These are phyloP conservation scores for Tolypocladium tundrense DNA, from an alignment of 2,329 filamentous ascomycete genomes.

Conservation along the genomic window DNA sequence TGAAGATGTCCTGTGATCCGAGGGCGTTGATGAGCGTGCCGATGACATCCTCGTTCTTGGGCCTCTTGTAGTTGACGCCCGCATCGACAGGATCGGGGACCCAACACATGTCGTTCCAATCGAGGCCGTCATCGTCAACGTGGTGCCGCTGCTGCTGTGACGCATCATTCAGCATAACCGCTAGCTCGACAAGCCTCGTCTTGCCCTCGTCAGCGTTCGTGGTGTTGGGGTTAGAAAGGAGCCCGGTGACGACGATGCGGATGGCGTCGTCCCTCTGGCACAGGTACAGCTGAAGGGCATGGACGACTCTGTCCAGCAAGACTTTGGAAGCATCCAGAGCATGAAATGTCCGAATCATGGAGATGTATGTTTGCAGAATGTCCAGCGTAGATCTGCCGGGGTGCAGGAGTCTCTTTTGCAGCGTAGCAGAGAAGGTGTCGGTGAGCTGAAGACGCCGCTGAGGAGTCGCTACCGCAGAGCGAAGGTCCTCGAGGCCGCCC, in stretches of 20 bases:
- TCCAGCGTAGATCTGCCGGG: slow-evolving; percentile 66
- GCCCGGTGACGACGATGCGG: slow-evolving; percentile 63
- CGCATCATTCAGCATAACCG: slow-evolving; percentile 53
- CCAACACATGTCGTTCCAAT: slow-evolving; percentile 92
- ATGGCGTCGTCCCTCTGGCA: slow-evolving; percentile 70
- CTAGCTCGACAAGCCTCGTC: slow-evolving; percentile 55
- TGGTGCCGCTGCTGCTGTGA: slow-evolving; percentile 41
- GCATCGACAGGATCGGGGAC: slow-evolving; percentile 87
- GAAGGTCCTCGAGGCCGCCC: slow-evolving; percentile 64
- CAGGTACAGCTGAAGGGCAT: slow-evolving; percentile 64
- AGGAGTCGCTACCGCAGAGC: slow-evolving; percentile 58
- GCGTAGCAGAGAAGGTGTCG: slow-evolving; percentile 53
- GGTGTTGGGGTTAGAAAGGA: slow-evolving; percentile 53
- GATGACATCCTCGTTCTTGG: slow-evolving; percentile 82
- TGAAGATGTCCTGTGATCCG: slow-evolving; percentile 82
- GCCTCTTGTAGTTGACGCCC: slow-evolving; percentile 81
- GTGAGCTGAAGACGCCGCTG: slow-evolving; percentile 61
- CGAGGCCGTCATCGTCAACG: slow-evolving; percentile 58
- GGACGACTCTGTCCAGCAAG: slow-evolving; percentile 62
- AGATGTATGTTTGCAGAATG: slow-evolving; percentile 68
- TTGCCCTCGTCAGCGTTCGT: slow-evolving; percentile 33
- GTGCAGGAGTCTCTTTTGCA: slow-evolving; percentile 60
- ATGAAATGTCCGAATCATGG: slow-evolving; percentile 68
- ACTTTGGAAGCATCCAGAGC: slow-evolving; percentile 69
- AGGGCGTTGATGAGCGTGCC: slow-evolving; percentile 82